Evolutionary conservation across 2,329 filamentous ascomycete species (phyloP), one percentile per base, ranked within the genome.

Genomic region (Dactylellina leptospora): DNA sequence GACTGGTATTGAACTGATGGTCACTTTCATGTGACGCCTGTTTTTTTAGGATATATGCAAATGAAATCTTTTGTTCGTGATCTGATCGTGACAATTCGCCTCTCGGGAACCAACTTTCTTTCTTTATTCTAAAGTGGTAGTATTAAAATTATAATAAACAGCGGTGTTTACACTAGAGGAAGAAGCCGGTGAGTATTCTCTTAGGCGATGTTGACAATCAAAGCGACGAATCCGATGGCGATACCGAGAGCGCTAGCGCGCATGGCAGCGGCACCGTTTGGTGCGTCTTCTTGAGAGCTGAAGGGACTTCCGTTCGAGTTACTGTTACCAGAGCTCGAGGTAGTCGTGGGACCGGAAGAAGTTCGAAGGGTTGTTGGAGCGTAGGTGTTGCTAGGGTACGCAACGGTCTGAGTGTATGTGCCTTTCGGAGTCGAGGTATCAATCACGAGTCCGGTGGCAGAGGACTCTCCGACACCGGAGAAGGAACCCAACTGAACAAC

Each of bases 131-230:
- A 56, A 27, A 16, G 18, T n/a, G 4, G 13, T 20, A 54, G 9
- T 38, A 51, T 33, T 20, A 40, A 42, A 25, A 42, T 54, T 23
- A 54, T 51, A 50, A 25, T 54, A 45, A 60, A 44, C 40, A 56
- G 50, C 1, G 45, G 40, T 60, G 30, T 47, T 50, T 44, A 50
- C 9, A 36, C 28, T 30, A 51, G 36, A 23, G 51, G 42, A 28
- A 13, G 54, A 60, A 33, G 18, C 5, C 13, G 36, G n/a, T n/a
- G 44, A 42, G 18, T 58, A 59, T 23, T 13, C 30, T 28, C 55
- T 63, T 63, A 71, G 40, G 58, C 58, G 53, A 71, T 58, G 58
- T 71, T 71, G 44, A 28, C 66, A 54, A 71, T 54, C 42, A 71
- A 56, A 36, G 58, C 66, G 36, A 71, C 11, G 28, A 71, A 28